These are phyloP conservation scores for Pseudogymnoascus sp. DNA, from an alignment of 2,329 filamentous ascomycete genomes.

Conservation along the genomic window DNA sequence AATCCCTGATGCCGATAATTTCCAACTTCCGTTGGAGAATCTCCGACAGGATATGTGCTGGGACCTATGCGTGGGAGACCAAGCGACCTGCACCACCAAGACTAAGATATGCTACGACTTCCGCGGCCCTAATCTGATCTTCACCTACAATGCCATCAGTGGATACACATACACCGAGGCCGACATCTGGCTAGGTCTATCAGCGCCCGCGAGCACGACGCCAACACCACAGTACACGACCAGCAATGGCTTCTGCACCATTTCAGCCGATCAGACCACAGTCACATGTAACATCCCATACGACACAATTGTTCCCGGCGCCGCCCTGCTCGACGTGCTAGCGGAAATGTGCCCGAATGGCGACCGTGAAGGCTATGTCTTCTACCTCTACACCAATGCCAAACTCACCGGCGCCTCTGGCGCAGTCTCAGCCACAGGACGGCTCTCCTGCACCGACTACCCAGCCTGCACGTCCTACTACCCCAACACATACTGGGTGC, in stretches of 20 bases:
- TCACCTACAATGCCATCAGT: neutral
- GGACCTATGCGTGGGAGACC: slow-evolving; percentile 5
- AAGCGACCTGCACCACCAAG: neutral
- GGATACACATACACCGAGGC: slow-evolving; percentile 3
- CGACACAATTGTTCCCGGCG: neutral
- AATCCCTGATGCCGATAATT: slow-evolving; percentile 1
- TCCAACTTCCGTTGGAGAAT: neutral
- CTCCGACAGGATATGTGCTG: slow-evolving; percentile 3
- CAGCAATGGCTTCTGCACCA: neutral
- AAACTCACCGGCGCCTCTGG: neutral
- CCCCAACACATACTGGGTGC: neutral
- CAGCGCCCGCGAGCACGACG: neutral
- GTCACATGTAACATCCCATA: neutral
- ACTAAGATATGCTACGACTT: slow-evolving; percentile 4
- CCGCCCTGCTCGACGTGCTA: neutral
- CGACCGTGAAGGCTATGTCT: slow-evolving; percentile 1
- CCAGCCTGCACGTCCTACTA: neutral
- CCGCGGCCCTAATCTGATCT: neutral
- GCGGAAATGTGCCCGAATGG: neutral
- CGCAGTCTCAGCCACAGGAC: neutral
- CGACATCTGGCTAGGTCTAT: neutral
- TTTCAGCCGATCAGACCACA: neutral
- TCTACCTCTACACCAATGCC: neutral
- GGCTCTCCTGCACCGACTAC: neutral
- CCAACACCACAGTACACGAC: neutral